Percentiles rank a stretch among this genome's conserved stretches.
Evolutionary conservation across 768 basidiomycete genomes (phyloP).

Genomic region (Russula virescens): DNA sequence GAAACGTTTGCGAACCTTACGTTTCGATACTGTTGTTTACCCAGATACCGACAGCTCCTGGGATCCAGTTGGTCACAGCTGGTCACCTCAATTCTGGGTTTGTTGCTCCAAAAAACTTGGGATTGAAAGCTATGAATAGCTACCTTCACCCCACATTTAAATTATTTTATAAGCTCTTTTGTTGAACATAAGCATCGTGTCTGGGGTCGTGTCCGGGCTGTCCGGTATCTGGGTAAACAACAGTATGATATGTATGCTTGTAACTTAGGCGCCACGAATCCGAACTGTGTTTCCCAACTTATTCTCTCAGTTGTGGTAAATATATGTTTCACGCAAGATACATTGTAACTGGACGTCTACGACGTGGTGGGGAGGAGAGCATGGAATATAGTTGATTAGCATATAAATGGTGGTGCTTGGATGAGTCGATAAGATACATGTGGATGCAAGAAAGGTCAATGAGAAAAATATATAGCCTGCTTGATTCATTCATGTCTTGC

Average conservation of each 20-base stretch:
- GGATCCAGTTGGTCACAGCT: no score
- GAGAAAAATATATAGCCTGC: background rate
- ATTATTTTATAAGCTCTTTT: no score
- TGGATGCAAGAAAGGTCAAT: background rate
- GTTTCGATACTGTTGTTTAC: no score
- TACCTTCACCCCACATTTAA: no score
- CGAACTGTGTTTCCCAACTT: background rate
- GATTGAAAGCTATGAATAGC: no score
- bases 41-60: no score
- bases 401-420: background rate
- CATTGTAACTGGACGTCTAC: background rate
- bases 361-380: background rate
- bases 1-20: background rate
- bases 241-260: background rate
- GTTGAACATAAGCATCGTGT: no score
- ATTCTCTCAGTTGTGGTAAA: background rate
- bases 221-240: no score
- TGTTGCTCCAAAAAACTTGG: no score
- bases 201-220: no score
- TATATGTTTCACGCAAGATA: background rate
- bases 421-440: background rate
- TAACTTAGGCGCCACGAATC: conserved; percentile 6
- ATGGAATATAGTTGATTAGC: background rate
- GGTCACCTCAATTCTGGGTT: no score
- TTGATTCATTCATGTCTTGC: background rate